Evolutionary conservation across 2,329 filamentous ascomycete genomes (phyloP).

Genomic region (Fusarium lyarnte): DNA sequence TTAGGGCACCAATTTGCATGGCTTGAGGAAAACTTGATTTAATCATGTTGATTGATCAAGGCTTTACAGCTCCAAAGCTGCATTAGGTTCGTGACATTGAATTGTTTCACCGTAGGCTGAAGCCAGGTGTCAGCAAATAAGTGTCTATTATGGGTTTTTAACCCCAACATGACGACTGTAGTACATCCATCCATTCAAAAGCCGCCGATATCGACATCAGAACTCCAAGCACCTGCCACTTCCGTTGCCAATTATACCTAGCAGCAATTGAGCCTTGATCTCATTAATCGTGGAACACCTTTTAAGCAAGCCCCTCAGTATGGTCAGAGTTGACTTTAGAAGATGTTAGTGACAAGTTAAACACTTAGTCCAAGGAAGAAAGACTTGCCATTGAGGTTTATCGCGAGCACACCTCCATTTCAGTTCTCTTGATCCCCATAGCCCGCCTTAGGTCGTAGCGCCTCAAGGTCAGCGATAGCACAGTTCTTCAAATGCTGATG

Average conservation of each 20-base stretch:
- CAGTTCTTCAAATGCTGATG: background rate
- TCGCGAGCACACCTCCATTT: background rate
- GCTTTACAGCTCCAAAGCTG: background rate
- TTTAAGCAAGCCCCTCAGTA: background rate
- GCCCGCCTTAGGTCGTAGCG: background rate
- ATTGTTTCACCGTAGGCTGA: background rate
- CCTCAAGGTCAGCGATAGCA: background rate
- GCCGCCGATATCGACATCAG: background rate
- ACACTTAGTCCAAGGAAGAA: background rate
- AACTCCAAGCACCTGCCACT: background rate
- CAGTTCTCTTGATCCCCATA: background rate
- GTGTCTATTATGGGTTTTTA: background rate
- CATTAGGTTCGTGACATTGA: too few relatives aligned
- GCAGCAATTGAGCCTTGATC: background rate
- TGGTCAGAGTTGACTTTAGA: background rate
- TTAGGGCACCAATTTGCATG: too few relatives aligned
- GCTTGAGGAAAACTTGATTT: too few relatives aligned
- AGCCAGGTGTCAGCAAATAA: background rate
- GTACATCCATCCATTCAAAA: background rate
- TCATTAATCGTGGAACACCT: background rate
- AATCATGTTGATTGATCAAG: background rate
- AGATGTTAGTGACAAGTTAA: background rate
- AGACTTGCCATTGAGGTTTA: background rate
- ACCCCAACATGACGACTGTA: background rate
- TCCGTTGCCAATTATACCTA: background rate